Evolutionary conservation across 2,329 filamentous ascomycete species (phyloP).

Genomic region (Ceratocystis lukuohia): DNA sequence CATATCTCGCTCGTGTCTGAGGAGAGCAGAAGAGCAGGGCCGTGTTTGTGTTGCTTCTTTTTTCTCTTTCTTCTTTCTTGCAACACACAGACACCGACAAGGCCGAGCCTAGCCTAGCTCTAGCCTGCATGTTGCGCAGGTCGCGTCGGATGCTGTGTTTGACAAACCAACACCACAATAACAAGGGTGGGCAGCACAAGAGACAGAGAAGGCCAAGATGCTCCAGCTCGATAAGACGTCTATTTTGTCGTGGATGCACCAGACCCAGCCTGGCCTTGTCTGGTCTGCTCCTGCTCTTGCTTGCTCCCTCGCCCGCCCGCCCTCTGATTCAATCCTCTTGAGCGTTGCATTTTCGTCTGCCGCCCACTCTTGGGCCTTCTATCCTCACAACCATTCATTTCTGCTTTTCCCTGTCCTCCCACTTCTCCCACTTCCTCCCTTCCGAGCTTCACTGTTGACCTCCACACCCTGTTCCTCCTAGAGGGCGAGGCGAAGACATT

Average conservation of each 20-base stretch:
- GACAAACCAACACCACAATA: too few species aligned
- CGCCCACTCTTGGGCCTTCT: not conserved
- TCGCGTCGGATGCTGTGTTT: too few species aligned
- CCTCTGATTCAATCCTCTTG: too few species aligned
- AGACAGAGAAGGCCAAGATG: too few species aligned
- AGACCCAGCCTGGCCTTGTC: too few species aligned
- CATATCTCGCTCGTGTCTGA: conserved; percentile 5
- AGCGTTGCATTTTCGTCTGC: not conserved
- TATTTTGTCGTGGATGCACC: too few species aligned
- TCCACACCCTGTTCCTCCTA: not conserved
- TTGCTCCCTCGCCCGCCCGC: too few species aligned
- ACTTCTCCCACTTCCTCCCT: not conserved
- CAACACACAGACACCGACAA: conserved; percentile 1
- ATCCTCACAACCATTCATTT: not conserved
- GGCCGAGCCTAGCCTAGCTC: not conserved
- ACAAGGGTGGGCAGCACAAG: too few species aligned
- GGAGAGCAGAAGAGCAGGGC: not conserved
- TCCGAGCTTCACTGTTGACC: not conserved
- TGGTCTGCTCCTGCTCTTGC: too few species aligned
- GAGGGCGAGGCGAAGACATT: not conserved
- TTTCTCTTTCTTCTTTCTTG: not conserved
- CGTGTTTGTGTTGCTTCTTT: not conserved
- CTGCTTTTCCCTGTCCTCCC: not conserved
- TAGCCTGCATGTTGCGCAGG: too few species aligned
- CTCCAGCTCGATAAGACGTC: too few species aligned